phyloP scores from a whole-genome alignment of 176 grass and related monocot genomes.

The Guadua angustifolia region DNA sequence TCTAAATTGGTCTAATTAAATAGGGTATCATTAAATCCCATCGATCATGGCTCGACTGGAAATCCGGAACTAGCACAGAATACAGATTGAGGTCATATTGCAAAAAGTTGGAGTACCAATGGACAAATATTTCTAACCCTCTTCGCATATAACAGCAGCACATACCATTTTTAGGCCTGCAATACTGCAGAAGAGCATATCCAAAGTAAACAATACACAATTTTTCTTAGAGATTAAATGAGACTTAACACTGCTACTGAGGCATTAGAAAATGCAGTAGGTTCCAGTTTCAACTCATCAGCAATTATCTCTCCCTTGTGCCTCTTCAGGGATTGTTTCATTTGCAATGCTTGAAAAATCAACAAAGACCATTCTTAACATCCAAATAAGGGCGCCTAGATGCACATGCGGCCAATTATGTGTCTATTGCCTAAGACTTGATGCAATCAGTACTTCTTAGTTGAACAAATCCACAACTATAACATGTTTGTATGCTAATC shows the following conservation, averaged over 20 bases:
- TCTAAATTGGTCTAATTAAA: slow-evolving; percentile 26
- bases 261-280: slow-evolving; percentile 7
- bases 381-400: background rate
- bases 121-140: background rate
- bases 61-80: background rate
- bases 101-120: background rate
- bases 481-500: background rate
- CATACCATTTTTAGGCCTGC: background rate
- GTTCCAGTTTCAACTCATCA: background rate
- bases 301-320: background rate
- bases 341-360: slow-evolving; percentile 6
- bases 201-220: background rate
- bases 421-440: background rate
- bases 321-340: background rate
- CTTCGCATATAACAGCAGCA: background rate
- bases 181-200: background rate
- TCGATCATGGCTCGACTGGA: background rate
- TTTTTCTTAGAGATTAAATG: slow-evolving; percentile 4
- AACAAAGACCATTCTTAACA: slow-evolving; percentile 5
- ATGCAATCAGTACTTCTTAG: background rate
- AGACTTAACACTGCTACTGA: background rate
- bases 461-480: background rate
- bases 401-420: background rate
- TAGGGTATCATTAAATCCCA: background rate
- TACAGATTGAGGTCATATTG: background rate